Percentiles rank a stretch among this genome's conserved stretches.
These are phyloP conservation scores for Galerina sulciceps DNA, from an alignment of 768 basidiomycete species.

Conservation along the genomic window DNA sequence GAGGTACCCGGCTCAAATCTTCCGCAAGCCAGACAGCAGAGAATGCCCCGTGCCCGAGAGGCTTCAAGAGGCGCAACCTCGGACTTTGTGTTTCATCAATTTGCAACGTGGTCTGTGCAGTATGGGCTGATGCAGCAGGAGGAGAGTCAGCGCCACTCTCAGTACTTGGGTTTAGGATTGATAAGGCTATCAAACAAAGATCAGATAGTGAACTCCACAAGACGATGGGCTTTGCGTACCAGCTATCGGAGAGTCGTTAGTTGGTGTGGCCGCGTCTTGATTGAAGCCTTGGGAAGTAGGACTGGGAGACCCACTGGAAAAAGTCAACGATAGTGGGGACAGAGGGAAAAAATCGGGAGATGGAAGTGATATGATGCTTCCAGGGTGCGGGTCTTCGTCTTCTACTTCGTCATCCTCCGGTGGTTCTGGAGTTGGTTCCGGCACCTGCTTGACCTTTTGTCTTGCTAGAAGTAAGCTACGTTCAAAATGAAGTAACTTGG, in stretches of 20 bases:
- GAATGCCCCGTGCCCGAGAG: constrained; percentile 76
- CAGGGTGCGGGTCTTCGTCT: constrained; percentile 28
- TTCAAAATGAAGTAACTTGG: constrained; percentile 22
- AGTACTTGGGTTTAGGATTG: not conserved
- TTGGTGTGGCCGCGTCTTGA: constrained; percentile 22
- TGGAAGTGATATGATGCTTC: constrained; percentile 26
- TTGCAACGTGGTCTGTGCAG: constrained; percentile 10
- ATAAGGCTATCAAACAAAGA: not conserved
- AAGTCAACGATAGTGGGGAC: constrained; percentile 18
- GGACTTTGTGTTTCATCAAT: constrained; percentile 20
- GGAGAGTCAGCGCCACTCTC: not conserved
- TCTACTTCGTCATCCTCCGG: constrained; percentile 14
- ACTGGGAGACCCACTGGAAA: constrained; percentile 12
- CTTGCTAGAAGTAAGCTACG: constrained; percentile 18
- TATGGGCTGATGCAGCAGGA: constrained; percentile 2
- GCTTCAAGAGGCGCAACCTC: constrained; percentile 52
- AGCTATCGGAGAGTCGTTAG: constrained; percentile 10
- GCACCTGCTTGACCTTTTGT: not conserved
- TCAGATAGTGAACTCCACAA: not conserved
- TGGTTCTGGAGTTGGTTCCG: not conserved
- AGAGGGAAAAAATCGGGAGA: constrained; percentile 17
- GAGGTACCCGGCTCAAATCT: constrained; percentile 49
- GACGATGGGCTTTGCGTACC: not conserved
- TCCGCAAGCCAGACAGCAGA: constrained; percentile 77
- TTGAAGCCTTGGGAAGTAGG: constrained; percentile 3